Evolutionary conservation across 1,284 basidiomycete species (phyloP).

Genomic region (Boletus smithii): DNA sequence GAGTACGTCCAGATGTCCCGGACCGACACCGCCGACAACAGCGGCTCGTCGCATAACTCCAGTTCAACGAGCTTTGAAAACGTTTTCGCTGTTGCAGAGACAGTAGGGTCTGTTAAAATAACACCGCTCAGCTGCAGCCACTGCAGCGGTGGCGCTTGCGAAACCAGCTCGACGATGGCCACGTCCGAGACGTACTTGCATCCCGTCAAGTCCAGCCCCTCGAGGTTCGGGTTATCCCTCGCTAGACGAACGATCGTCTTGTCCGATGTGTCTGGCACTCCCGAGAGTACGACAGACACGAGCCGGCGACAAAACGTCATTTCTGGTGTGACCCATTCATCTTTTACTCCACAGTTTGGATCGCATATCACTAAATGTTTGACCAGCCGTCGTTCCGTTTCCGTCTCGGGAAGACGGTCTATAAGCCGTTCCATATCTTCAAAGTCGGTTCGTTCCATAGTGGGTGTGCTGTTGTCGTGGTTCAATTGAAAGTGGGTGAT

Average conservation of each 20-base stretch:
- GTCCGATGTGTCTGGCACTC: conserved; percentile 66
- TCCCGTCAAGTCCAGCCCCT: conserved; percentile 75
- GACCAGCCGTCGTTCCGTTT: conserved; percentile 53
- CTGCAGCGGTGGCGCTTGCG: conserved; percentile 63
- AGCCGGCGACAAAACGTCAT: conserved; percentile 66
- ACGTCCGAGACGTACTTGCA: conserved; percentile 77
- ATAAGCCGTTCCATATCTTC: conserved; percentile 51
- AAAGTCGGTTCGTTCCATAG: conserved; percentile 26
- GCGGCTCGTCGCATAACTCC: conserved; percentile 74
- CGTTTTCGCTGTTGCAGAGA: conserved; percentile 70
- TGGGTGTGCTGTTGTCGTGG: neutral
- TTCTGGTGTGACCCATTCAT: conserved; percentile 62
- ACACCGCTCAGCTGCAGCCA: conserved; percentile 71
- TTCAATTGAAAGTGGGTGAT: neutral
- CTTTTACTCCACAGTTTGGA: conserved; percentile 44
- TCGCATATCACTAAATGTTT: conserved; percentile 52
- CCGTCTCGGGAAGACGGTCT: conserved; percentile 48
- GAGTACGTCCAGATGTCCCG: conserved; percentile 83
- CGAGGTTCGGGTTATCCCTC: conserved; percentile 60
- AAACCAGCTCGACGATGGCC: conserved; percentile 68
- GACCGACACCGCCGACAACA: conserved; percentile 67
- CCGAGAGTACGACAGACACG: conserved; percentile 70
- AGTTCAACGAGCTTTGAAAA: conserved; percentile 81
- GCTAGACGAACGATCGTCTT: conserved; percentile 65
- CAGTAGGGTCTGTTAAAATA: conserved; percentile 69